A percentile compares a stretch with the other conserved stretches of the same genome.
phyloP scores from a whole-genome alignment of 768 basidiomycete genomes.

The Mycena capillaripes region DNA sequence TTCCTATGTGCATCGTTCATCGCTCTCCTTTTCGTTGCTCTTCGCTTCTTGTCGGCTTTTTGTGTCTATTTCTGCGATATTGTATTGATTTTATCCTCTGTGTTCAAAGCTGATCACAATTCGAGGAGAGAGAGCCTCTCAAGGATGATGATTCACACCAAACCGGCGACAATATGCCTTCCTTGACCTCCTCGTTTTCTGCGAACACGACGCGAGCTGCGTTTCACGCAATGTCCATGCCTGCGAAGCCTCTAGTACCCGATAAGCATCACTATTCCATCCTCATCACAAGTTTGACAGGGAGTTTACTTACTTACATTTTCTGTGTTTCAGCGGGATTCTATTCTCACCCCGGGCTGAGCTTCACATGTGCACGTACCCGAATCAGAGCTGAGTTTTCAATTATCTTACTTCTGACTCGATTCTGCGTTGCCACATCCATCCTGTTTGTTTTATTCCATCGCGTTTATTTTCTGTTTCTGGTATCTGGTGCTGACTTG shows the following conservation, averaged over 20 bases:
- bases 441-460: too few species aligned
- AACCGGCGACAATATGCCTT: not conserved
- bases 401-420: too few species aligned
- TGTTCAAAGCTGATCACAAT: not conserved
- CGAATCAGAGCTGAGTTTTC: too few species aligned
- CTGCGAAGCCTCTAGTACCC: not conserved
- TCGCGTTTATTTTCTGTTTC: too few species aligned
- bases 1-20: not conserved
- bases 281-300: not conserved
- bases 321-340: not conserved
- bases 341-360: not conserved
- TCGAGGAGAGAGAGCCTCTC: not conserved
- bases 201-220: not conserved
- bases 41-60: not conserved
- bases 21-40: not conserved
- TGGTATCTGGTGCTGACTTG: too few species aligned
- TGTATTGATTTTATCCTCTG: not conserved
- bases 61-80: not conserved
- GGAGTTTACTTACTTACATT: not conserved
- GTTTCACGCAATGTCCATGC: not conserved
- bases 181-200: not conserved
- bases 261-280: not conserved
- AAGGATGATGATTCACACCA: not conserved
- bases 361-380: too few species aligned
- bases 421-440: too few species aligned